A percentile compares a stretch with the other conserved stretches of the same genome.
Conservation (phyloP, 371 early-diverging fungal genomes). For the Apophysomyces elegans region DNA sequence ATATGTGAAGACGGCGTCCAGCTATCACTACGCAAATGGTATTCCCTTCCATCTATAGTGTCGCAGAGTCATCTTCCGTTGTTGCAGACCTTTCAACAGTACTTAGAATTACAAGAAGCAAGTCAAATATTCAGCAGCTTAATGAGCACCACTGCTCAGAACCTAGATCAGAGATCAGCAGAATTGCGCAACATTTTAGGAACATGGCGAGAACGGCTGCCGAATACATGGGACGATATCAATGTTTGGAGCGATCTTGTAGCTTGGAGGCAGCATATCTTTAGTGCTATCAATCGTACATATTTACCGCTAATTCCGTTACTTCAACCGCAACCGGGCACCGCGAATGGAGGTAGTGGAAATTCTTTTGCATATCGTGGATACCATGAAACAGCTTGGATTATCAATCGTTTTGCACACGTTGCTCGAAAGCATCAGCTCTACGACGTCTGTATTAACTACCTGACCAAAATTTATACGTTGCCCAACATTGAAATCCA, state of each 20-base stretch:
- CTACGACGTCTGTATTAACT: constrained; percentile 92
- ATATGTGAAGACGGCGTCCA: constrained; percentile 91
- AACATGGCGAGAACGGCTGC: constrained; percentile 98
- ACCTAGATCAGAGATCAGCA: constrained; percentile 81
- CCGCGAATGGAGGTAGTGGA: constrained; percentile 58
- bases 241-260: constrained; percentile 97
- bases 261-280: constrained; percentile 98
- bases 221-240: constrained; percentile 97
- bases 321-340: constrained; percentile 55
- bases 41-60: constrained; percentile 80
- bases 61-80: constrained; percentile 86
- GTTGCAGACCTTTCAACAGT: constrained; percentile 93
- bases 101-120: constrained; percentile 94
- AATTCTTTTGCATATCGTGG: constrained; percentile 96
- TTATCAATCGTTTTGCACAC: constrained; percentile 99
- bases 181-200: constrained; percentile 90
- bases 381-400: constrained; percentile 99
- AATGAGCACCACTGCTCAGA: constrained; percentile 72
- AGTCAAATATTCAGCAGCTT: constrained; percentile 86
- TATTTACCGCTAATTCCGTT: constrained; percentile 88
- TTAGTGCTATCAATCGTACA: constrained; percentile 93
- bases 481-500: constrained; percentile 99
- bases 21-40: constrained; percentile 84
- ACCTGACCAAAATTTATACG: constrained; percentile 96
- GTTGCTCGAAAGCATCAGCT: constrained; percentile 97